Percentiles rank a stretch among this genome's conserved stretches.
phyloP scores from a whole-genome alignment of 2,329 filamentous ascomycete species.

The Trichoderma oligosporum region DNA sequence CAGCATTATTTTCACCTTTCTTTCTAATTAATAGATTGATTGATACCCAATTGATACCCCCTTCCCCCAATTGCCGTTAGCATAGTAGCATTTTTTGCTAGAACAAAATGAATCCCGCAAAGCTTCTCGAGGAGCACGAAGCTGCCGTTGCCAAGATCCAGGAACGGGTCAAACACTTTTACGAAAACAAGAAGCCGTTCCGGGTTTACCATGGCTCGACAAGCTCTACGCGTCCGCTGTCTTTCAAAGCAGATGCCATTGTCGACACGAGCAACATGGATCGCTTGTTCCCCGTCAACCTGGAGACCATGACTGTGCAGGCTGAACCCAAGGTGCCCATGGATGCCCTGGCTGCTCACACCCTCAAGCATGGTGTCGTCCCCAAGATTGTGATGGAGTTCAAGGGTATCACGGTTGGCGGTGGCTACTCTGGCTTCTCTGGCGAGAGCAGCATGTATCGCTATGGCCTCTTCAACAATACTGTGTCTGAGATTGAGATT shows the following conservation, averaged over 20 bases:
- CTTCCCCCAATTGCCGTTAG: not conserved
- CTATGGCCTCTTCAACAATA: constrained; percentile 54
- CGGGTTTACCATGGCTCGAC: constrained; percentile 60
- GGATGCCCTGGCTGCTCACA: constrained; percentile 51
- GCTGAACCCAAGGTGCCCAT: constrained; percentile 59
- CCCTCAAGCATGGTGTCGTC: constrained; percentile 47
- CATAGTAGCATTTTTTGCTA: too few relatives aligned
- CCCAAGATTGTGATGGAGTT: constrained; percentile 59
- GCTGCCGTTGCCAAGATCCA: constrained; percentile 28
- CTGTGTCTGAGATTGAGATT: constrained; percentile 50
- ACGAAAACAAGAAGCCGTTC: constrained; percentile 42
- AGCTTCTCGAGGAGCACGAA: constrained; percentile 29
- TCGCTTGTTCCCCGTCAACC: constrained; percentile 52
- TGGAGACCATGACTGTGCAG: constrained; percentile 44
- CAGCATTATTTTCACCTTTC: not conserved
- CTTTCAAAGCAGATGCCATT: constrained; percentile 37
- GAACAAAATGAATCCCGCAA: constrained; percentile 14
- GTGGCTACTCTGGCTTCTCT: constrained; percentile 53
- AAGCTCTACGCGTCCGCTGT: constrained; percentile 52
- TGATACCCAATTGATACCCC: too few relatives aligned
- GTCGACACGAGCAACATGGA: constrained; percentile 53
- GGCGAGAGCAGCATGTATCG: constrained; percentile 56
- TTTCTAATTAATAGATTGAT: not conserved
- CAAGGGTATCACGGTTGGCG: constrained; percentile 57
- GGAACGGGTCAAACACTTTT: constrained; percentile 29